Base-by-base conservation (phyloP, 164 flowering plant genomes). In the Macadamia tetraphylla region DNA sequence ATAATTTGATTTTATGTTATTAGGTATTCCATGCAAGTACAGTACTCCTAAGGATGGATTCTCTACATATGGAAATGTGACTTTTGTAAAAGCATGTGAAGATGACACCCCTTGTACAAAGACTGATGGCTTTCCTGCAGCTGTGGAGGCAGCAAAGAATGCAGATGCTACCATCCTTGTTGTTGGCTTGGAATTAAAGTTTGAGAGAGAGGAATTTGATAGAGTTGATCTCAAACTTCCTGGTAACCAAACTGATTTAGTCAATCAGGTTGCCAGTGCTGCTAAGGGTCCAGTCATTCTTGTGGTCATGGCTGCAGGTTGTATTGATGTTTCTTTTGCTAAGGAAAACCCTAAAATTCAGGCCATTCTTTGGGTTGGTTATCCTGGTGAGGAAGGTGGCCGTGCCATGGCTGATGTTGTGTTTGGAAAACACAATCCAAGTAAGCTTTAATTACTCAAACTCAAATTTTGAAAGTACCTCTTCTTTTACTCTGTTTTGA, bases 381-480 rank as follows among this genome's bases (percentile, higher is more conserved):
- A 86, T 70, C 94, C 97, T 6, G 97, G 94, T 17, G 88, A 84
- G 62, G 90, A 87, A 23, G 94, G 97, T 1, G 97, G 94, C 6
- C 65, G 82, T 1, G 91, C 92, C 59, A 80, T 91, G 46, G 91
- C 94, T 12, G 87, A 91, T 70, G 77, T 89, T 23, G 6, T 35
- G 4, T 30, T 10, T 60, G 17, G 51, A 46, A 46, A 46, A 8
- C 7, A 46, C 51, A 46, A 46, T 8, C 51, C 51, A 46, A 46
- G 9, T 46, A 2, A 35, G 3, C 40, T 5, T 35, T 35, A 35
- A 35, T 35, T 35, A 2, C 5, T 35, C 40, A 2, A 35, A 35
- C 40, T 35, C 40, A 35, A 23, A 35, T 35, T 35, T 35, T 5
- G 40, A 35, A 35, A 35, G 40, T 35, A 35, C 40, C 40, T 2